Conservation (phyloP, 495 filamentous ascomycete species). For the Massariosphaeria phaeospora region DNA sequence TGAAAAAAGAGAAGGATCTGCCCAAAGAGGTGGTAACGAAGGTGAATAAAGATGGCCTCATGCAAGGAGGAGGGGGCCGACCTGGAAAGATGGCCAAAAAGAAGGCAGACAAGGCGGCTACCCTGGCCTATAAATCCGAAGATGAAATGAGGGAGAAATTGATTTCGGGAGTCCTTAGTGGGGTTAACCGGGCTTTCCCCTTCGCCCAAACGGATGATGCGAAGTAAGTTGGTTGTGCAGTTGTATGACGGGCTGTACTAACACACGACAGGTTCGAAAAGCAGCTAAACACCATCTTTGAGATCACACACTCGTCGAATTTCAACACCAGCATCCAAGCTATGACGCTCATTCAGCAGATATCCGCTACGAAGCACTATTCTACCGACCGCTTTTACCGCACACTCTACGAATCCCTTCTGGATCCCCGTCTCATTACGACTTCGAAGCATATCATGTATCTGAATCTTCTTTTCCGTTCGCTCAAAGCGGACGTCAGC, state of each 20-base stretch:
- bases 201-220: constrained; percentile 75
- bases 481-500: constrained; percentile 80
- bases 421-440: constrained; percentile 79
- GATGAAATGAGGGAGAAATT: constrained; percentile 82
- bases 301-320: constrained; percentile 93
- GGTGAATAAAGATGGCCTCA: constrained; percentile 38
- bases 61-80: constrained; percentile 50
- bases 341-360: constrained; percentile 90
- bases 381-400: constrained; percentile 87
- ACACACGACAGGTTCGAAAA: constrained; percentile 54
- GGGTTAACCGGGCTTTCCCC: constrained; percentile 91
- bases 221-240: constrained; percentile 48
- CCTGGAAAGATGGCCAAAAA: constrained; percentile 48
- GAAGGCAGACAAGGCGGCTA: constrained; percentile 51
- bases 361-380: constrained; percentile 70
- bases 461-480: constrained; percentile 82
- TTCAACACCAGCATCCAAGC: constrained; percentile 98
- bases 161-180: constrained; percentile 81
- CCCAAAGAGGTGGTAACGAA: constrained; percentile 23
- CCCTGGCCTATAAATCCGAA: constrained; percentile 44
- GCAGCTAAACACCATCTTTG: constrained; percentile 88
- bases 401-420: constrained; percentile 87
- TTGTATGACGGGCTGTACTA: background rate
- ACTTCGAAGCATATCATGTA: constrained; percentile 96
- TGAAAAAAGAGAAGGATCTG: constrained; percentile 54